Evolutionary conservation across 495 filamentous ascomycete genomes (phyloP).

Genomic region (Penicillium ochrochloron): DNA sequence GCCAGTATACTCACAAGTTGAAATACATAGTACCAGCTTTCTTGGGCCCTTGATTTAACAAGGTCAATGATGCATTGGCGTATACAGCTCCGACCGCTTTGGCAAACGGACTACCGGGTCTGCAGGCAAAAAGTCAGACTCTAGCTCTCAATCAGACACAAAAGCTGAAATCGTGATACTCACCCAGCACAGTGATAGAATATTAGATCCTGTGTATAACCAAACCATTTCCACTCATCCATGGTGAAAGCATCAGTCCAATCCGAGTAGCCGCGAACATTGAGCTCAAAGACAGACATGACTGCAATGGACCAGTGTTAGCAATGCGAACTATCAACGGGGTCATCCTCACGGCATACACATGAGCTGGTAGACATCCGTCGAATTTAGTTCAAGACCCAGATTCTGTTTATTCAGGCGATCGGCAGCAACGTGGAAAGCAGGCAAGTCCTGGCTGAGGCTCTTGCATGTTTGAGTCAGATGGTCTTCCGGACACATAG

Average conservation of each 20-base stretch:
- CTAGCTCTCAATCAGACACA: not conserved
- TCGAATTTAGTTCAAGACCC: slow-evolving; percentile 24
- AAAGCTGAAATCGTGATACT: not conserved
- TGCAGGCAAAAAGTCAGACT: slow-evolving; percentile 8
- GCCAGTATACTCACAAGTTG: slow-evolving; percentile 52
- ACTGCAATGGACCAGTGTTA: slow-evolving; percentile 14
- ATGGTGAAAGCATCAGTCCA: slow-evolving; percentile 60
- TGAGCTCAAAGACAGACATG: slow-evolving; percentile 59
- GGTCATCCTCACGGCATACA: slow-evolving; percentile 11
- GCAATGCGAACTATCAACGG: not conserved
- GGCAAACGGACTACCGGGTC: slow-evolving; percentile 45
- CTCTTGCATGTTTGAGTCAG: slow-evolving; percentile 15
- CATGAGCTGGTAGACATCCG: slow-evolving; percentile 32
- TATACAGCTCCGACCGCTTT: slow-evolving; percentile 57
- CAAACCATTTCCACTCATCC: slow-evolving; percentile 55
- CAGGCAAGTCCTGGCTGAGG: slow-evolving; percentile 14
- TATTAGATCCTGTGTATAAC: slow-evolving; percentile 55
- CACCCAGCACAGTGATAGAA: slow-evolving; percentile 59
- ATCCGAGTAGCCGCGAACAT: slow-evolving; percentile 48
- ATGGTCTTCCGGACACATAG: slow-evolving; percentile 32
- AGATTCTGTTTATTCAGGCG: slow-evolving; percentile 33
- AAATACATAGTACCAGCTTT: slow-evolving; percentile 52
- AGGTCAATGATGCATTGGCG: slow-evolving; percentile 54
- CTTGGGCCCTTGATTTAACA: slow-evolving; percentile 50
- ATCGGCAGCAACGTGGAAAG: slow-evolving; percentile 29